Evolutionary conservation across 179 eudicot genomes (phyloP), one percentile per base, ranked within the genome.

Genomic region (Beta macrorhiza): DNA sequence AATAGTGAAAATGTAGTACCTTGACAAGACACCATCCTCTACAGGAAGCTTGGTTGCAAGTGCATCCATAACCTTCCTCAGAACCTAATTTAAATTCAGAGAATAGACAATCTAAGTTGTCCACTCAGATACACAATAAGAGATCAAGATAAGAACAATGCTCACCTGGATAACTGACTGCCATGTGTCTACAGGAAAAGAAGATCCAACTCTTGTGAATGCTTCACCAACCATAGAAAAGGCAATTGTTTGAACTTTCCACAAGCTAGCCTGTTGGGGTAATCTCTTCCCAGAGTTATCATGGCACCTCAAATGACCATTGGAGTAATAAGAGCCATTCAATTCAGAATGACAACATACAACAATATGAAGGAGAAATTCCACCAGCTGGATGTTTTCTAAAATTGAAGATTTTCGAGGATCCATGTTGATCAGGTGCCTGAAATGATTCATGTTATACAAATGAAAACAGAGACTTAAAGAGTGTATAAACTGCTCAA

Each of bases 151-250:
- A 22, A 25, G 6, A 49, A 74, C 65, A 77, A 42, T 72, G 67
- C 89, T 47, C 65, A 93, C 99, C 93, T 89, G 92, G 78, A 92
- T 76, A 65, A 86, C 84, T 51, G 92, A 91, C 83, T 90, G 89
- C 98, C 99, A 94, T 13, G 80, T 85, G 22, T 89, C 92, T 67
- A 82, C 78, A 4, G 91, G 85, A 61, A 94, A 82, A 75, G 91
- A 88, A 82, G 94, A 82, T 67, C 97, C 95, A 65, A 83, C 88
- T 85, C 89, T 91, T 77, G 89, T 85, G 80, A 89, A 94, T 82
- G 91, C 86, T 80, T 92, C 98, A 77, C 95, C 90, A 78, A 96
- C 86, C 93, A 92, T 89, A 80, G 88, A 80, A 75, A 91, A 91
- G 44, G 93, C 89, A 67, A 79, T 56, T 58, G 91, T 83, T 76